phyloP scores from a whole-genome alignment of 176 grass and related monocot genomes.

The Raddia guianensis region DNA sequence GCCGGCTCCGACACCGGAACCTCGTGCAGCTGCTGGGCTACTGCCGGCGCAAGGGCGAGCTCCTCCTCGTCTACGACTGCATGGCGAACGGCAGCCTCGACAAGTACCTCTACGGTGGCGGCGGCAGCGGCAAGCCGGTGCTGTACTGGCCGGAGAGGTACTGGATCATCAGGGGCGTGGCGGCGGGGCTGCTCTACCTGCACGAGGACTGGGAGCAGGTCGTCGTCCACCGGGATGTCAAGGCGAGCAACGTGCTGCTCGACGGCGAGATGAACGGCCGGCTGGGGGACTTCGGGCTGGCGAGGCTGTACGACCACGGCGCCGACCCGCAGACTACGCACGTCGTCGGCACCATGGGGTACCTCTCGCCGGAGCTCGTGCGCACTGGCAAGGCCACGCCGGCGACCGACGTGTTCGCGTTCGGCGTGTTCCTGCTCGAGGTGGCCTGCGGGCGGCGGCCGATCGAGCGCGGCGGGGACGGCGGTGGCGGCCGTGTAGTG shows the following conservation, averaged over 20 bases:
- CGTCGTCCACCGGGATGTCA: slow-evolving; percentile 53
- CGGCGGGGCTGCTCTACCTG: slow-evolving; percentile 20
- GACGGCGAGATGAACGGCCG: slow-evolving; percentile 15
- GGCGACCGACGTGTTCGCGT: slow-evolving; percentile 38
- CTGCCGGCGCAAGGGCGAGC: slow-evolving; percentile 40
- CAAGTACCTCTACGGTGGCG: slow-evolving; percentile 16
- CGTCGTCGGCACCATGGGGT: slow-evolving; percentile 45
- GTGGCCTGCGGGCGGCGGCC: slow-evolving; percentile 40
- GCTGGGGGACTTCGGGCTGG: slow-evolving; percentile 38
- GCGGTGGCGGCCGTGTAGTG: neutral
- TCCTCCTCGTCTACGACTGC: slow-evolving; percentile 52
- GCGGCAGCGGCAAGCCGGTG: no score
- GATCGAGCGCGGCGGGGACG: neutral
- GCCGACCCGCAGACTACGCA: slow-evolving; percentile 8
- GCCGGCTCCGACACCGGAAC: slow-evolving; percentile 41
- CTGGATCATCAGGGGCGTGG: slow-evolving; percentile 27
- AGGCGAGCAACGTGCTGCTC: slow-evolving; percentile 46
- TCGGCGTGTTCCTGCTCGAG: slow-evolving; percentile 42
- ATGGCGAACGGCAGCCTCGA: slow-evolving; percentile 60
- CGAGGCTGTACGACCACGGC: slow-evolving; percentile 33
- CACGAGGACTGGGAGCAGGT: slow-evolving; percentile 47
- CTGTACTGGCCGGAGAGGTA: slow-evolving; percentile 29
- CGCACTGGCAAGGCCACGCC: slow-evolving; percentile 36
- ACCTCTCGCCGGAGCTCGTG: slow-evolving; percentile 42
- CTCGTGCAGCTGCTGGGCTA: slow-evolving; percentile 47